Evolutionary conservation across 257 asterid species (phyloP).

Genomic region (Lithospermum erythrorhizon): DNA sequence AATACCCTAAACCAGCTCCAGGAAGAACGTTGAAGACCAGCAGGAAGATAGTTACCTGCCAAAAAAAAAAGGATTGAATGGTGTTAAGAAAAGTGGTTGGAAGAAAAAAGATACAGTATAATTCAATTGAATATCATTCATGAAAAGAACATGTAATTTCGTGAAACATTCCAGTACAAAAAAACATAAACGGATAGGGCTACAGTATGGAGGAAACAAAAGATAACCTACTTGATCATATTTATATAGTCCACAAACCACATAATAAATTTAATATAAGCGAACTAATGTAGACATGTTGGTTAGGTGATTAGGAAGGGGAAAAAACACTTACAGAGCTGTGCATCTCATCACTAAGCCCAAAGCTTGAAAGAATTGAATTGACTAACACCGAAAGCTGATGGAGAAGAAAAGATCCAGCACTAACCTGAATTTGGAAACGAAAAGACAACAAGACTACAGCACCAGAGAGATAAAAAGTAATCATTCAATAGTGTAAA

Average conservation of each 20-base stretch:
- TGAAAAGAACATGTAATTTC: too few species aligned
- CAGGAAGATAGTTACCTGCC: slow-evolving; percentile 63
- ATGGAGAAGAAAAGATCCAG: slow-evolving; percentile 70
- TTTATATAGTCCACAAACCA: too few species aligned
- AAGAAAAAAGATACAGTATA: not conserved
- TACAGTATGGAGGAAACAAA: too few species aligned
- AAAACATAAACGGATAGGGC: too few species aligned
- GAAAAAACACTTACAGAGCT: slow-evolving; percentile 55
- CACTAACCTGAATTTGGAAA: slow-evolving; percentile 61
- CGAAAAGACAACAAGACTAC: slow-evolving; percentile 2
- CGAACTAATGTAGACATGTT: too few species aligned
- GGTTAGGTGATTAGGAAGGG: not conserved
- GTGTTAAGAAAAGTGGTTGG: not conserved
- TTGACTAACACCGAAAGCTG: slow-evolving; percentile 50
- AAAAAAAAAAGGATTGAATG: slow-evolving; percentile 1
- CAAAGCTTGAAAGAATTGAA: slow-evolving; percentile 61
- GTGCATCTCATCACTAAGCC: slow-evolving; percentile 82
- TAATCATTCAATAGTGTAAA: not conserved
- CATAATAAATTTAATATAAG: too few species aligned
- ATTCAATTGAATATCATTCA: too few species aligned
- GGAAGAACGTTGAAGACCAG: slow-evolving; percentile 62
- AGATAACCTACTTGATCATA: too few species aligned
- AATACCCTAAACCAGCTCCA: slow-evolving; percentile 91
- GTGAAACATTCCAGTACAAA: too few species aligned
- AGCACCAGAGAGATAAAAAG: slow-evolving; percentile 2